A percentile compares a stretch with the other conserved stretches of the same genome.
Conservation (phyloP, 805 yeast species). For the Diddensiella caesifluorescens region DNA sequence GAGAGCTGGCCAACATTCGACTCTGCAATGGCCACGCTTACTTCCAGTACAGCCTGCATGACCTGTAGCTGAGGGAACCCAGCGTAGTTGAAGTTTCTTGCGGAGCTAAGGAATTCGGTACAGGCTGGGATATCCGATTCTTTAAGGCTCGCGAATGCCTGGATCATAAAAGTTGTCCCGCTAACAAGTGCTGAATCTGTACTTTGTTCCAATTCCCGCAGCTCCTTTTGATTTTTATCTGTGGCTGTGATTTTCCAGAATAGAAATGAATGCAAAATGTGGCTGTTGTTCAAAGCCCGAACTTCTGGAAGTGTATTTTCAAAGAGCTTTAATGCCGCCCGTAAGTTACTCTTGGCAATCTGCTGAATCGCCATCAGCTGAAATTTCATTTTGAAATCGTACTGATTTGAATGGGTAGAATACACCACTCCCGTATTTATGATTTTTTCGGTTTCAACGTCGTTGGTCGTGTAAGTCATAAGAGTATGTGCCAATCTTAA, state of each 20-base stretch:
- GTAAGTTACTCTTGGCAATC: background rate
- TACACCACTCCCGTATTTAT: conserved; percentile 10
- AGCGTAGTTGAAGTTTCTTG: no score
- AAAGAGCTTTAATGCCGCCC: conserved; percentile 4
- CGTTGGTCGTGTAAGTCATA: conserved; percentile 3
- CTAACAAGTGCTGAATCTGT: no score
- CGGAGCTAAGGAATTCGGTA: no score
- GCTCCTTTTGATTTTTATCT: no score
- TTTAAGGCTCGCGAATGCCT: no score
- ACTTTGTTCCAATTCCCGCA: no score
- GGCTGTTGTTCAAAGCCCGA: background rate
- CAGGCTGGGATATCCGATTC: no score
- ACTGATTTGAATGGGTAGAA: conserved; percentile 3
- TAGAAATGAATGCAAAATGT: background rate
- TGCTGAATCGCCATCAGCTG: conserved; percentile 9
- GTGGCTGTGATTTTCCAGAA: no score
- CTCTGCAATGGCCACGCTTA: no score
- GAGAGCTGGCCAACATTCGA: no score
- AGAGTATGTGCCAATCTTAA: conserved; percentile 9
- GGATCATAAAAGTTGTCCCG: background rate
- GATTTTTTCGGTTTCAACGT: conserved; percentile 9
- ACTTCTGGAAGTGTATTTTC: conserved; percentile 5
- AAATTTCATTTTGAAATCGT: conserved; percentile 1
- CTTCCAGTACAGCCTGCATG: no score
- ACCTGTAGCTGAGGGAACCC: no score